Conservation (phyloP, 2,329 filamentous ascomycete genomes). For the Xylariales sp. region DNA sequence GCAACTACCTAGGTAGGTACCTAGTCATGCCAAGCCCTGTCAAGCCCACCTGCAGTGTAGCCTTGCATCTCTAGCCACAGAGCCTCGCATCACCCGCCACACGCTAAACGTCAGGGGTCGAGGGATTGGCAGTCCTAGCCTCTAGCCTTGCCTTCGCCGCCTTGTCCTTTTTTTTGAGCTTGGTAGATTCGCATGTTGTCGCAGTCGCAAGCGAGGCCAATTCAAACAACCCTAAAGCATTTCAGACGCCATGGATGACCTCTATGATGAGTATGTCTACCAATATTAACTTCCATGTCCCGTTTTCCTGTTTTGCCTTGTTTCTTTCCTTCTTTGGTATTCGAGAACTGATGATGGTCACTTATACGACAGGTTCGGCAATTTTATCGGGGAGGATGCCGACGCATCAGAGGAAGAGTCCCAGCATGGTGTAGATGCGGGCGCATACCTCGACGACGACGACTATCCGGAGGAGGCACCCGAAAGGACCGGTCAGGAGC, state of each 20-base stretch:
- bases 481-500: slow-evolving; percentile 77
- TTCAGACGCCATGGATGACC: slow-evolving; percentile 79
- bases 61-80: background rate
- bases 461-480: slow-evolving; percentile 76
- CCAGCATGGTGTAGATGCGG: slow-evolving; percentile 77
- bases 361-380: slow-evolving; percentile 78
- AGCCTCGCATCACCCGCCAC: slow-evolving; percentile 22
- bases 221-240: slow-evolving; percentile 43
- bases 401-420: slow-evolving; percentile 88
- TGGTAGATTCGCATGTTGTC: slow-evolving; percentile 32
- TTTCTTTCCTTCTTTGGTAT: background rate
- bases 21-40: background rate
- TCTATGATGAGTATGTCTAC: slow-evolving; percentile 86
- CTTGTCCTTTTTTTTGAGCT: slow-evolving; percentile 35
- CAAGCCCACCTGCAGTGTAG: background rate
- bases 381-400: slow-evolving; percentile 94
- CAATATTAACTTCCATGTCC: background rate
- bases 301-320: background rate
- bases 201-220: slow-evolving; percentile 28
- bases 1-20: too few species aligned
- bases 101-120: slow-evolving; percentile 15
- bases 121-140: slow-evolving; percentile 22
- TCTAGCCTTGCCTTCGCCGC: slow-evolving; percentile 31
- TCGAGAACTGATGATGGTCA: slow-evolving; percentile 31
- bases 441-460: slow-evolving; percentile 85